Evolutionary conservation across 495 filamentous ascomycete species (phyloP), one percentile per base, ranked within the genome.

Genomic region (Hapsidospora chrysogenum): DNA sequence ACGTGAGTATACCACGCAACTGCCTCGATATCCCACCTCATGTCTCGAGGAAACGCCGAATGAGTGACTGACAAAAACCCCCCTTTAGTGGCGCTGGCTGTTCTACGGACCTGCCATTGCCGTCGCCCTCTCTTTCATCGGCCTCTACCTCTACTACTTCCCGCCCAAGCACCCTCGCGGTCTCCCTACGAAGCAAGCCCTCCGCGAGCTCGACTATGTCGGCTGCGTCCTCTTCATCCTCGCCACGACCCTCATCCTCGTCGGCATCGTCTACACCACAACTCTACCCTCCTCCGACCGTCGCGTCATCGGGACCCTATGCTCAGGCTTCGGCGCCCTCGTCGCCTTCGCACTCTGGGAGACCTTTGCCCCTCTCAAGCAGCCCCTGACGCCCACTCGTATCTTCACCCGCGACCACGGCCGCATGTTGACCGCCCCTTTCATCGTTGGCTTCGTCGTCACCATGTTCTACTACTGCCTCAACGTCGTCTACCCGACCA

Each of bases 401-500:
- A 41, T 51, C 40, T 51, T 51, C 35, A 37, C 41, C 9, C 39
- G 38, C 3, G 38, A 37, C 22, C 35, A 43, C 19, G 48, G 48
- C 0, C 35, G 45, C 4, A 45, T 48, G 13, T 44, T 51, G 27
- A 51, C 48, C 1, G 45, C 41, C 1, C 48, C 48, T 0, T 48
- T 41, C 16, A 45, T 51, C 31, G 38, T 38, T 18, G 28, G 36
- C 11, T 37, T 42, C 31, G 41, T 51, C 16, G 39, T 51, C 1
- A 51, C 43, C 21, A 51, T 51, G 48, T 51, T 51, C 28, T 51
- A 46, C 26, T 48, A 50, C 23, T 38, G 35, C 26, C 44, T 47
- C 26, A 50, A 47, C 41, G 36, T 51, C 14, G 45, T 51, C 17
- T 50, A 45, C 30, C 46, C 45, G 9, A 44, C 41, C 2, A 41